These are phyloP conservation scores for Triticum monococcum DNA, from an alignment of 176 grass and related monocot species.

Conservation along the genomic window DNA sequence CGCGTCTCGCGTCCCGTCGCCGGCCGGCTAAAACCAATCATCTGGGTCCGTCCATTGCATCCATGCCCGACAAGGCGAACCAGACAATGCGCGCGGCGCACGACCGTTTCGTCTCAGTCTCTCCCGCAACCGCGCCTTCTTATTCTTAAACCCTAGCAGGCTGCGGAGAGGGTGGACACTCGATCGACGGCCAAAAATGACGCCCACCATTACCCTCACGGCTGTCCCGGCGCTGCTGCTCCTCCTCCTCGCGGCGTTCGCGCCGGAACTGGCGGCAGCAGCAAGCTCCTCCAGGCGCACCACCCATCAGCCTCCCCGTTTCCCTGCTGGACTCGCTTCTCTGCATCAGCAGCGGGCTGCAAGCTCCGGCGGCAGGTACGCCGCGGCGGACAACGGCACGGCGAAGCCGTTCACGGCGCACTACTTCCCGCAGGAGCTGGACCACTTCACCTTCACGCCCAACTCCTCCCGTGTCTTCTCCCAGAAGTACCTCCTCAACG, in stretches of 20 bases:
- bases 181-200: background rate
- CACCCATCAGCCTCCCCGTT: background rate
- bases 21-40: too few species aligned
- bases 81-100: background rate
- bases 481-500: constrained; percentile 92
- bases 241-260: background rate
- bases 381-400: background rate
- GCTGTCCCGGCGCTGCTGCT: background rate
- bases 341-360: background rate
- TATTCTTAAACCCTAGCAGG: background rate
- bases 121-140: background rate
- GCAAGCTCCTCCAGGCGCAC: background rate
- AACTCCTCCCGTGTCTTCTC: constrained; percentile 55
- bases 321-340: background rate
- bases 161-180: too few species aligned
- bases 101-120: background rate
- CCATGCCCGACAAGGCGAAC: background rate
- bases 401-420: constrained; percentile 61
- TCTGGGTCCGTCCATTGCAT: background rate
- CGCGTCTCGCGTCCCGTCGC: too few species aligned
- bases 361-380: background rate
- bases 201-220: background rate
- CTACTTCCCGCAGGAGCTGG: constrained; percentile 87
- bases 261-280: background rate
- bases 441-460: constrained; percentile 97